Percentiles rank a stretch among this genome's conserved stretches.
Evolutionary conservation across 2,329 filamentous ascomycete genomes (phyloP).

Genomic region (Chaetomiaceae sp.): DNA sequence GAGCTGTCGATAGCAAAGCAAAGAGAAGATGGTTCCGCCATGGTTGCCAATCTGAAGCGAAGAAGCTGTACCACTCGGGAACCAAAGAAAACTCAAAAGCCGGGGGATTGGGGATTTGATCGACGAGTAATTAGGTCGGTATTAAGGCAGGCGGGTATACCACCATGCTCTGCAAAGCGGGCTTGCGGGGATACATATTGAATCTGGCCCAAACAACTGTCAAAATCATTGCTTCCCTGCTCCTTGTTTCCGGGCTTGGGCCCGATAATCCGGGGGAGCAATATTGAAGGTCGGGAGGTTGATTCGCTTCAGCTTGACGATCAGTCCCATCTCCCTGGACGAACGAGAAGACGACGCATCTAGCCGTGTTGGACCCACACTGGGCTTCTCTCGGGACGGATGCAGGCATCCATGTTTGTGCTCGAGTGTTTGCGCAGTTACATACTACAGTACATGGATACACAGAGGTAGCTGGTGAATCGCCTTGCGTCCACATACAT

Average conservation of each 20-base stretch:
- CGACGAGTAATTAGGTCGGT: too few relatives aligned
- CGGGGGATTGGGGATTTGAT: background rate
- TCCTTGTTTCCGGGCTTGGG: constrained; percentile 1
- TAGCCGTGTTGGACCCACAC: too few relatives aligned
- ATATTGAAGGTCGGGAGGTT: background rate
- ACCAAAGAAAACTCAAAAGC: background rate
- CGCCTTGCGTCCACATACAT: background rate
- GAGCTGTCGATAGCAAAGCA: constrained; percentile 22
- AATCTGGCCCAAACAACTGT: constrained; percentile 10
- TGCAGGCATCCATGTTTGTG: too few relatives aligned
- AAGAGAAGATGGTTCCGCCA: constrained; percentile 13
- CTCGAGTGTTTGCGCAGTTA: background rate
- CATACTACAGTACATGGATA: too few relatives aligned
- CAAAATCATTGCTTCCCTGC: constrained; percentile 1
- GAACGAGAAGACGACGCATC: background rate
- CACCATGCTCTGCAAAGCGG: too few relatives aligned
- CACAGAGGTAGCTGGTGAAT: background rate
- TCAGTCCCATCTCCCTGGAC: background rate
- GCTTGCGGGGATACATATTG: constrained; percentile 17
- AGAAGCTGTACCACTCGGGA: too few relatives aligned
- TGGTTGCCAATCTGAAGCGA: constrained; percentile 8
- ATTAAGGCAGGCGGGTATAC: too few relatives aligned
- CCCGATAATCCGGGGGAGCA: constrained; percentile 2
- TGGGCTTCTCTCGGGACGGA: too few relatives aligned
- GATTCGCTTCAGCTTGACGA: background rate